These are phyloP conservation scores for Trichosporon sp. DNA, from an alignment of 1,284 basidiomycete species.

Conservation along the genomic window DNA sequence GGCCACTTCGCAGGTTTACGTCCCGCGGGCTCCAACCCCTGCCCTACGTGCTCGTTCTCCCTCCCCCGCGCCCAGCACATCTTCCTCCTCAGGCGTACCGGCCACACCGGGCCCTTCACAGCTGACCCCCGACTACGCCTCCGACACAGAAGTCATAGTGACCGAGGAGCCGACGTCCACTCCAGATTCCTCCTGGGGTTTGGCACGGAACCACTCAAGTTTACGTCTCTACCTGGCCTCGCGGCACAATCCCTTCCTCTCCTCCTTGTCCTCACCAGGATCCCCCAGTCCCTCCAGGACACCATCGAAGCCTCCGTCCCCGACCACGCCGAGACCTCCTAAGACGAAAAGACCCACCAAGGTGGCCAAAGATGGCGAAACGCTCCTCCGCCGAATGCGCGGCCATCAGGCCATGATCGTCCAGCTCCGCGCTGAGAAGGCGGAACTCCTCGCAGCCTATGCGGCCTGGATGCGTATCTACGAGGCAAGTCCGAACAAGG, in stretches of 20 bases:
- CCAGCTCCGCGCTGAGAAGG: neutral
- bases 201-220: neutral
- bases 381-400: neutral
- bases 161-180: neutral
- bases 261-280: neutral
- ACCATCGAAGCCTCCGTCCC: neutral
- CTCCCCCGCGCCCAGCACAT: neutral
- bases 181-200: neutral
- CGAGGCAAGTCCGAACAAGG: neutral
- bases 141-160: neutral
- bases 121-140: neutral
- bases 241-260: conserved; percentile 8
- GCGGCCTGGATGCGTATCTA: neutral
- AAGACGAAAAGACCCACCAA: neutral
- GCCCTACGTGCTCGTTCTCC: neutral
- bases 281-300: neutral
- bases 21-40: neutral
- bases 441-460: neutral
- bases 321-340: neutral
- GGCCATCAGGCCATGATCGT: neutral
- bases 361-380: neutral
- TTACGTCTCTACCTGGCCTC: neutral
- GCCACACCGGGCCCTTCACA: neutral
- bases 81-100: neutral
- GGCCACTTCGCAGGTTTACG: neutral